phyloP scores from a whole-genome alignment of 495 filamentous ascomycete genomes.

The Penicillium mononematosum region DNA sequence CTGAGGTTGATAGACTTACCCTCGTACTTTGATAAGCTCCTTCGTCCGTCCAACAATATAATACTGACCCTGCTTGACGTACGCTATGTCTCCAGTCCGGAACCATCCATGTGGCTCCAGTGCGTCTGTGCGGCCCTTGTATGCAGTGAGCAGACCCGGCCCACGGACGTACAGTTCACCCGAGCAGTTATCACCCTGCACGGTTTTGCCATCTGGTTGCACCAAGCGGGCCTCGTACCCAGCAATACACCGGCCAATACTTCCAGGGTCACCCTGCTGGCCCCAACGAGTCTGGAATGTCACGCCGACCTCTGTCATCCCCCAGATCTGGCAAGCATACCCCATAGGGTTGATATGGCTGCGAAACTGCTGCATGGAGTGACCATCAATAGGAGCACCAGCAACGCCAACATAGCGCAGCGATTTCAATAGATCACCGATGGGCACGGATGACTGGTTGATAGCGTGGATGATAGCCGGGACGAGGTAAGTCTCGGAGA shows the following conservation, averaged over 20 bases:
- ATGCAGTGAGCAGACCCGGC: slow-evolving; percentile 34
- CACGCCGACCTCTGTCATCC: slow-evolving; percentile 53
- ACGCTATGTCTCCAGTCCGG: slow-evolving; percentile 73
- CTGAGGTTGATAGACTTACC: slow-evolving; percentile 27
- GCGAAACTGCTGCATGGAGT: slow-evolving; percentile 40
- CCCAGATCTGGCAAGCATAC: slow-evolving; percentile 35
- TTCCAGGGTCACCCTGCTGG: slow-evolving; percentile 35
- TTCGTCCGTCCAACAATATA: slow-evolving; percentile 79
- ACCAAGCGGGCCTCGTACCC: slow-evolving; percentile 58
- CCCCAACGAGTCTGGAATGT: slow-evolving; percentile 52
- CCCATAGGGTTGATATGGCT: slow-evolving; percentile 42
- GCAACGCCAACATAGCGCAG: slow-evolving; percentile 51
- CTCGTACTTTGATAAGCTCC: slow-evolving; percentile 69
- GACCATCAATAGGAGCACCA: slow-evolving; percentile 47
- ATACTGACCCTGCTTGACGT: slow-evolving; percentile 56
- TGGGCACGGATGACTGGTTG: slow-evolving; percentile 41
- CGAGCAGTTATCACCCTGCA: slow-evolving; percentile 45
- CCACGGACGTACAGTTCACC: slow-evolving; percentile 57
- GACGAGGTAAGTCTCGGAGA: slow-evolving; percentile 62
- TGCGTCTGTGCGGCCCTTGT: slow-evolving; percentile 41
- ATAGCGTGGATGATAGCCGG: slow-evolving; percentile 59
- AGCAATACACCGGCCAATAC: slow-evolving; percentile 72
- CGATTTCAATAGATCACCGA: slow-evolving; percentile 47
- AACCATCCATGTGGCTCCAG: slow-evolving; percentile 66
- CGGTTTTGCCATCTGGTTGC: slow-evolving; percentile 50